Evolutionary conservation across 257 asterid genomes (phyloP), one percentile per base, ranked within the genome.

Genomic region (Solanum pimpinellifolium): DNA sequence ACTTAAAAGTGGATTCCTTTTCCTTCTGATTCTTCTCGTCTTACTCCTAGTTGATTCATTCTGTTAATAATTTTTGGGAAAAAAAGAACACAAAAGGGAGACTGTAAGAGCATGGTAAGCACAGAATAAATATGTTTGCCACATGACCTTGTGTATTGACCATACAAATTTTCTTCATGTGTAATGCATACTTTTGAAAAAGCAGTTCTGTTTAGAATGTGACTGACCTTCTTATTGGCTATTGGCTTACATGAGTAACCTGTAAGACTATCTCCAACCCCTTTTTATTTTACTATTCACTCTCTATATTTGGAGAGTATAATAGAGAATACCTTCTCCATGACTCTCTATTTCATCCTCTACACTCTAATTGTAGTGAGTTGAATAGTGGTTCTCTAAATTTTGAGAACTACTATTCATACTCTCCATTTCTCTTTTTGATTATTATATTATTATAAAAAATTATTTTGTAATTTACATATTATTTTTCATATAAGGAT

Each of bases 171-270:
- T 29, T 49, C 20, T 78, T 80, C 29, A 16, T 23, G 27, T 18
- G 69, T 18, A n/a, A 25, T 29, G 37, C 85, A 49, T 47, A 29
- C 31, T 49, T 49, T 49, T 81, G 12, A 29, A 31, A 52, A 60
- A 10, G 35, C 59, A 31, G 5, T 81, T 81, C 59, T 49, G 35
- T 47, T 49, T 47, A 52, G 84, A 44, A 27, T 46, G 62, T 80
- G 85, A 25, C 65, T 49, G 69, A 49, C 44, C 46, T 81, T 81
- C 46, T 18, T 81, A 47, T 47, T 80, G 10, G 77, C 65, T 78
- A 42, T 93, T 95, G 98, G 96, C 87, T 68, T 98, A 96, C 87
- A 97, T 94, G 99, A 96, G 98, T 56, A 97, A 94, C 81, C 95
- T 94, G 88, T 90, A 39, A 42, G 46, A 42, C 12, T 10, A 42